Base-by-base conservation (phyloP, 192 early-diverging fungal genomes). In the Coemansia sp. region DNA sequence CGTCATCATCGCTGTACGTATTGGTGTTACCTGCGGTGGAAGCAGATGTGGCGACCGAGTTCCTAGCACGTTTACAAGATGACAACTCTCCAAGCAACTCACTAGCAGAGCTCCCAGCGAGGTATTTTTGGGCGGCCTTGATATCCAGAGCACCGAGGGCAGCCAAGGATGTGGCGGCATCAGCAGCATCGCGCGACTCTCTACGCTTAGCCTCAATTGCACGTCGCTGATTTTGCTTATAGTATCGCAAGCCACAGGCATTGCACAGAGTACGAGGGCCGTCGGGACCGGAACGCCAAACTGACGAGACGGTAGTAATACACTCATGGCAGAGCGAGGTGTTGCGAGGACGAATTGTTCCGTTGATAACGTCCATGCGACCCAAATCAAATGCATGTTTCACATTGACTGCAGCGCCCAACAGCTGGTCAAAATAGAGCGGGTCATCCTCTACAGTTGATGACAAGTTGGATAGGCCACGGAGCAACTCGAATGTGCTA, bases 161-260 rank as follows among this genome's bases (percentile, higher is more conserved):
- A 21, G 67, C 67, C 60, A 66, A 53, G 2, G 71, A 67, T 11
- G 69, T 34, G 0, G 62, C 65, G 9, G 65, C 68, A 31, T 63
- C 70, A 2, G 50, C 59, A 4, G 65, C 58, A 40, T 81, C 73
- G 43, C 70, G 67, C 40, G 64, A 46, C 59, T 81, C 79, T 6
- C 74, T 65, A n/a, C 79, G 69, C 36, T 75, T 75, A 16, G 74
- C 70, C 59, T 82, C 79, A 20, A 82, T 61, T 6, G 79, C 74
- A 0, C 79, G 66, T 13, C 79, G 73, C 67, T 82, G 79, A 65
- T 76, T 83, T 67, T 83, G 76, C 53, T 85, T 85, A 61, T 85
- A 83, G 58, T 83, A 87, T 14, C 86, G 85, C 33, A 87, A 59
- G 0, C 86, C 86, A 55, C 86, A 87, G 24, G 86, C 86, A 63